These are phyloP conservation scores for Hsuehochloa calcarea DNA, from an alignment of 176 grass and related monocot genomes.

Conservation along the genomic window DNA sequence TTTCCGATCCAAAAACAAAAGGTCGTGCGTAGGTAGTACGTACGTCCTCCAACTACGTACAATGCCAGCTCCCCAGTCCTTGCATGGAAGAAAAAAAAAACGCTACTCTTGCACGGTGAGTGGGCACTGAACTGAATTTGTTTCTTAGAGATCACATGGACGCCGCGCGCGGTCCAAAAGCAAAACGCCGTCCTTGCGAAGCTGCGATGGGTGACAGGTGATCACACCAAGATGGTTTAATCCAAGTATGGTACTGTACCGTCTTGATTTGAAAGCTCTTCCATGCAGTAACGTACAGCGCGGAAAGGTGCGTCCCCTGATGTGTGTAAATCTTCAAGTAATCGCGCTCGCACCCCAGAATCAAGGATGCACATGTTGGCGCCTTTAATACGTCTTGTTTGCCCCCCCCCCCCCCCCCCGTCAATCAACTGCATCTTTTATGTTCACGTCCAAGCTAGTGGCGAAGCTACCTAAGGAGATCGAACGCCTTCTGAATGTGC, in stretches of 20 bases:
- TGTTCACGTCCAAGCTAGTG: neutral
- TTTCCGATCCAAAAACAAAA: no score
- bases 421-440: neutral
- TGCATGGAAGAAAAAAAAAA: no score
- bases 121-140: neutral
- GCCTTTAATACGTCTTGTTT: neutral
- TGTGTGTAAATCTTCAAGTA: conserved; percentile 1
- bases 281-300: neutral
- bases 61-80: no score
- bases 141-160: neutral
- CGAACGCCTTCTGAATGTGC: neutral
- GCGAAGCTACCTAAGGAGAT: neutral
- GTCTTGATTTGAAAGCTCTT: neutral
- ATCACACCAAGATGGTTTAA: neutral
- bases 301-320: neutral
- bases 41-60: no score
- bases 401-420: no score
- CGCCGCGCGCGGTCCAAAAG: neutral
- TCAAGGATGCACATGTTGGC: neutral
- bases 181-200: neutral
- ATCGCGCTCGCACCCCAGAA: neutral
- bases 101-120: no score
- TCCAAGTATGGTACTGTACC: neutral
- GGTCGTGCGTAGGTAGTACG: no score
- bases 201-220: neutral